Percentiles rank a stretch among this genome's conserved stretches.
These are phyloP conservation scores for Anisogramma anomala DNA, from an alignment of 2,329 filamentous ascomycete genomes.

Conservation along the genomic window DNA sequence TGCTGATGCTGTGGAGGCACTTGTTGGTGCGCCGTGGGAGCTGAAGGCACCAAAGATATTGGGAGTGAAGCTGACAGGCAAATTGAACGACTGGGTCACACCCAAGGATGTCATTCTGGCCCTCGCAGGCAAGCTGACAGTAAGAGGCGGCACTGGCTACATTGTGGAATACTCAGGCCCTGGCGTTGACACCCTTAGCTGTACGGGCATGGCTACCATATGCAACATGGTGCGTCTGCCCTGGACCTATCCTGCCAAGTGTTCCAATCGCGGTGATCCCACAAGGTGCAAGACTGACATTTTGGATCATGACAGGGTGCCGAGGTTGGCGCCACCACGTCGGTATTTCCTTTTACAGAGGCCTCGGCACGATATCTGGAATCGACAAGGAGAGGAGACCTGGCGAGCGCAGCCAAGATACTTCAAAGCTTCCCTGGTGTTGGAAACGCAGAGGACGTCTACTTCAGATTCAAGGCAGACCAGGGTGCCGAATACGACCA, in stretches of 20 bases:
- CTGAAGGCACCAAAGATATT: slow-evolving; percentile 86
- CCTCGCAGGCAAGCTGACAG: slow-evolving; percentile 80
- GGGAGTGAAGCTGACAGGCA: slow-evolving; percentile 72
- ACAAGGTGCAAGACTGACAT: neutral
- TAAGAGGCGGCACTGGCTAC: slow-evolving; percentile 85
- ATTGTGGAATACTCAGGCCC: slow-evolving; percentile 91
- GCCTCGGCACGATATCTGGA: slow-evolving; percentile 77
- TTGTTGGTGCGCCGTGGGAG: slow-evolving; percentile 96
- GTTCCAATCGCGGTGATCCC: too few relatives aligned
- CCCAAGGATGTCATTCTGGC: slow-evolving; percentile 93
- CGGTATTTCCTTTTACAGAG: slow-evolving; percentile 82
- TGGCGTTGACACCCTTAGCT: slow-evolving; percentile 78
- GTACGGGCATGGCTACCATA: slow-evolving; percentile 85
- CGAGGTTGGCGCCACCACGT: slow-evolving; percentile 92
- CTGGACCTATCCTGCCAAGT: too few relatives aligned
- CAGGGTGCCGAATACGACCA: slow-evolving; percentile 78
- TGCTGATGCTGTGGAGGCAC: slow-evolving; percentile 90
- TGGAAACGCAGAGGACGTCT: slow-evolving; percentile 34
- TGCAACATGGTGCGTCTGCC: slow-evolving; percentile 60
- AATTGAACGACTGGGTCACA: slow-evolving; percentile 79
- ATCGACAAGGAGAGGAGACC: slow-evolving; percentile 65
- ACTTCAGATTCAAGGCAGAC: slow-evolving; percentile 64
- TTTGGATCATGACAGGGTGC: slow-evolving; percentile 23
- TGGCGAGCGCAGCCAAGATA: slow-evolving; percentile 54
- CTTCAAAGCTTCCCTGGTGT: slow-evolving; percentile 42